These are phyloP conservation scores for Dothistroma septosporum DNA, from an alignment of 2,329 filamentous ascomycete species.

Conservation along the genomic window DNA sequence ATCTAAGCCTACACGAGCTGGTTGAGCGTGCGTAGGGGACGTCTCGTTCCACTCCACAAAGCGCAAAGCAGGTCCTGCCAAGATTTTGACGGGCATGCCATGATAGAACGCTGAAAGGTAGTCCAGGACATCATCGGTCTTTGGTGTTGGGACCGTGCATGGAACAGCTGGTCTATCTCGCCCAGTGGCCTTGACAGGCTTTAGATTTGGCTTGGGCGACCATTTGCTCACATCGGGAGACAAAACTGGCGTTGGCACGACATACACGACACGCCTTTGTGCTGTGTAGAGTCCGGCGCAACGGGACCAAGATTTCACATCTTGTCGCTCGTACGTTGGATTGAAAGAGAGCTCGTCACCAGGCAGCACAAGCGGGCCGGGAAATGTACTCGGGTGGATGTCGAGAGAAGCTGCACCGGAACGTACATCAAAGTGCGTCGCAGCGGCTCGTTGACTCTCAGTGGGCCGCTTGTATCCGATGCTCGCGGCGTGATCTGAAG, in stretches of 20 bases:
- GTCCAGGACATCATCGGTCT: slow-evolving; percentile 34
- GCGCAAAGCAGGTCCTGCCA: slow-evolving; percentile 36
- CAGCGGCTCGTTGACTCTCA: slow-evolving; percentile 15
- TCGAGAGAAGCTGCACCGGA: slow-evolving; percentile 3
- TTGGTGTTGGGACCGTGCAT: slow-evolving; percentile 1
- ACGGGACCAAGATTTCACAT: slow-evolving; percentile 49
- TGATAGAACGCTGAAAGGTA: slow-evolving; percentile 54
- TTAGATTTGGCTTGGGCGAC: slow-evolving; percentile 43
- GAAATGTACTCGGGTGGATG: slow-evolving; percentile 42
- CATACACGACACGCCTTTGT: slow-evolving; percentile 51
- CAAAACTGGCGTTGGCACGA: slow-evolving; percentile 47
- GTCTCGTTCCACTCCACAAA: slow-evolving; percentile 50
- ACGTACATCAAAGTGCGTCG: neutral
- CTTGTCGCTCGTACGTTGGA: slow-evolving; percentile 51
- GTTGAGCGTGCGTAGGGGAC: slow-evolving; percentile 3
- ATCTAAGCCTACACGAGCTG: slow-evolving; percentile 44
- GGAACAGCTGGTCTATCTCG: slow-evolving; percentile 21
- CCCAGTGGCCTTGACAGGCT: slow-evolving; percentile 27
- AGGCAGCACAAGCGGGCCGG: slow-evolving; percentile 57
- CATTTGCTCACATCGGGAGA: slow-evolving; percentile 27
- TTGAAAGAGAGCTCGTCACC: slow-evolving; percentile 56
- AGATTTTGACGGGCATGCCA: slow-evolving; percentile 48
- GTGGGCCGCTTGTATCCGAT: slow-evolving; percentile 34
- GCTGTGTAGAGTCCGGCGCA: slow-evolving; percentile 44
- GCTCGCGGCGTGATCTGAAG: slow-evolving; percentile 36